phyloP scores from a whole-genome alignment of 2,329 filamentous ascomycete species.

The Claviceps sp. region DNA sequence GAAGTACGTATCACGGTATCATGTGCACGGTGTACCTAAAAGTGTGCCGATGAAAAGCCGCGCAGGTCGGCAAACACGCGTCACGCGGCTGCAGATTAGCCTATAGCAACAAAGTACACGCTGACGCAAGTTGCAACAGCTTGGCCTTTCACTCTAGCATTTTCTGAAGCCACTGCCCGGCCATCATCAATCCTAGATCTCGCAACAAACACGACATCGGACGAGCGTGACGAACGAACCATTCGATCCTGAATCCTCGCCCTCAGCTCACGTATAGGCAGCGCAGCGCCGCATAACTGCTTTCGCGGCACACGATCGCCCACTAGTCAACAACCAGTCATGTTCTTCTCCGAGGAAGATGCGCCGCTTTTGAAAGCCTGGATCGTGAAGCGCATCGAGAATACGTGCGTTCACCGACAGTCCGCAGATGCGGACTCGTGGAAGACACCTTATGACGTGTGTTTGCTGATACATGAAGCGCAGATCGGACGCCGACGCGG shows the following conservation, averaged over 20 bases:
- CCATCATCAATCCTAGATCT: not conserved
- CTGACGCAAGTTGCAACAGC: too few species aligned
- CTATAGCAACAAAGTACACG: too few species aligned
- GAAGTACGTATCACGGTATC: too few species aligned
- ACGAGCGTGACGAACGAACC: too few species aligned
- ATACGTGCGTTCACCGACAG: conserved; percentile 41
- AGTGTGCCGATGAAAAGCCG: not conserved
- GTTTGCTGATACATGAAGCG: conserved; percentile 5
- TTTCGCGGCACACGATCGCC: not conserved
- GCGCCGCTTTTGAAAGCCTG: conserved; percentile 55
- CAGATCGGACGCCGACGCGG: conserved; percentile 67
- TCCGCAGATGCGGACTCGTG: too few species aligned
- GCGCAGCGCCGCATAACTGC: not conserved
- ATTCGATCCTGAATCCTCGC: too few species aligned
- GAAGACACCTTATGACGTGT: too few species aligned
- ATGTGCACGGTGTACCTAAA: not conserved
- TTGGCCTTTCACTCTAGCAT: too few species aligned
- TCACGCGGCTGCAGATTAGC: not conserved
- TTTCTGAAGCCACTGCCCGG: too few species aligned
- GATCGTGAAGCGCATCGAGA: conserved; percentile 65
- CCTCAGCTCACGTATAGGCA: not conserved
- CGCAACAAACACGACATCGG: too few species aligned
- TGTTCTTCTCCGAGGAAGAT: conserved; percentile 52
- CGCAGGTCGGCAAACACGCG: not conserved
- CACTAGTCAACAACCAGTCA: conserved; percentile 14